Percentiles rank a stretch among this genome's conserved stretches.
These are phyloP conservation scores for Cytidiella melzeri DNA, from an alignment of 768 basidiomycete genomes.

Conservation along the genomic window DNA sequence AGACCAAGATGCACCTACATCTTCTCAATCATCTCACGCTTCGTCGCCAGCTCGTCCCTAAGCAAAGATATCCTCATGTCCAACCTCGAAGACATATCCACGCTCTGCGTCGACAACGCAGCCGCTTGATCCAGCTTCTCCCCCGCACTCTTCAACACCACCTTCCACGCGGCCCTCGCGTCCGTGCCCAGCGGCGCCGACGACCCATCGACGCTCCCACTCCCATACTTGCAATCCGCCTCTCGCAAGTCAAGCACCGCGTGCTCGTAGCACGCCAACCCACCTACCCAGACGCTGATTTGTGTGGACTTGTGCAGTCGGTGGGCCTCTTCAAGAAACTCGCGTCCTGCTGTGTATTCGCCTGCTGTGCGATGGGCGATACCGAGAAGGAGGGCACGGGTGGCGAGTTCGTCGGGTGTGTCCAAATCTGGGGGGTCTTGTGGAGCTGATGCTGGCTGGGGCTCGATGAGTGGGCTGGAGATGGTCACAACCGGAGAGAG, in stretches of 20 bases:
- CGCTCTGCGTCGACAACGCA: slow-evolving; percentile 39
- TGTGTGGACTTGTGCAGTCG: slow-evolving; percentile 33
- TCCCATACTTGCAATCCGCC: slow-evolving; percentile 28
- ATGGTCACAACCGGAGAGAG: slow-evolving; percentile 42
- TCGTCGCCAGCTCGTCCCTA: slow-evolving; percentile 60
- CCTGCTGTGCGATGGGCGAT: slow-evolving; percentile 55
- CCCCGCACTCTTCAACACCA: slow-evolving; percentile 41
- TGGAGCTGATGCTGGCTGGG: slow-evolving; percentile 1
- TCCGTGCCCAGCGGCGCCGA: slow-evolving; percentile 2
- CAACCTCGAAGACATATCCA: slow-evolving; percentile 61
- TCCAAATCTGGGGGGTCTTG: slow-evolving; percentile 40
- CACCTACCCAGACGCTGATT: slow-evolving; percentile 63
- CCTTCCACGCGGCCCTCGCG: slow-evolving; percentile 36
- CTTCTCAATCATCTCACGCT: slow-evolving; percentile 43
- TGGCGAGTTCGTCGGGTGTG: slow-evolving; percentile 62
- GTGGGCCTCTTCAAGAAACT: slow-evolving; percentile 47
- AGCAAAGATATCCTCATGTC: slow-evolving; percentile 68
- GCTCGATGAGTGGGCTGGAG: slow-evolving; percentile 11
- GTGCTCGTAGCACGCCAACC: slow-evolving; percentile 63
- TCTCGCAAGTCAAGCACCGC: slow-evolving; percentile 68
- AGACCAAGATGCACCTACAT: too few species aligned
- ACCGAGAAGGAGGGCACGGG: slow-evolving; percentile 66
- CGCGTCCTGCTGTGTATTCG: slow-evolving; percentile 37
- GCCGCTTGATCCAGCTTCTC: slow-evolving; percentile 49
- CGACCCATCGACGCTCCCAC: neutral